phyloP scores from a whole-genome alignment of 371 early-diverging fungal genomes.

The Actinomortierella wolfii region DNA sequence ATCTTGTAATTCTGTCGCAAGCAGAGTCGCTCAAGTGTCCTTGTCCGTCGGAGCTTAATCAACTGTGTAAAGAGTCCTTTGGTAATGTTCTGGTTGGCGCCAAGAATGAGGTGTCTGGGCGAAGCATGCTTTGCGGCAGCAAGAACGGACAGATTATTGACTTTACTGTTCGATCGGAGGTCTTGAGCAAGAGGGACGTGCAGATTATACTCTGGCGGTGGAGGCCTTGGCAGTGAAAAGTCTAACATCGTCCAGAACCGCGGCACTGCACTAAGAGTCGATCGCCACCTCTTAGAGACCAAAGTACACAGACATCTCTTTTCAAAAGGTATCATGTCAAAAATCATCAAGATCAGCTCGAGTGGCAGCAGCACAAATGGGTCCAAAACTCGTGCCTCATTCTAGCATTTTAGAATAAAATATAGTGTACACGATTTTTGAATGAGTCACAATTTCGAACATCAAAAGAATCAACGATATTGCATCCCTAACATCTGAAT shows the following conservation, averaged over 20 bases:
- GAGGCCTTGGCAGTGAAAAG: conserved; percentile 8
- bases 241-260: conserved; percentile 37
- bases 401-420: conserved; percentile 1
- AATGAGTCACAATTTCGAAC: not conserved
- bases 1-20: conserved; percentile 24
- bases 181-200: conserved; percentile 12
- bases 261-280: conserved; percentile 12
- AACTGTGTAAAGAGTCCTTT: conserved; percentile 20
- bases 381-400: conserved; percentile 23
- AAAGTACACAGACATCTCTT: conserved; percentile 23
- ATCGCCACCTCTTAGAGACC: conserved; percentile 38
- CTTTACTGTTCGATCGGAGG: conserved; percentile 17
- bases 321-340: conserved; percentile 20
- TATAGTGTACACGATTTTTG: not conserved
- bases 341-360: conserved; percentile 27
- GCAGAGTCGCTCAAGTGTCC: conserved; percentile 11
- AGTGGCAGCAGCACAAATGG: conserved; percentile 32
- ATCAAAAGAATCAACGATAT: not conserved
- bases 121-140: conserved; percentile 14
- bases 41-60: conserved; percentile 15
- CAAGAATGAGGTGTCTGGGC: conserved; percentile 25
- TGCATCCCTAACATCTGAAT: not conserved
- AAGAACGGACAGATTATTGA: conserved; percentile 28
- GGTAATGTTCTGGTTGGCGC: conserved; percentile 18
- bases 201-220: conserved; percentile 5